phyloP scores from a whole-genome alignment of 2,329 filamentous ascomycete genomes.

The Aureobasidium sp. region DNA sequence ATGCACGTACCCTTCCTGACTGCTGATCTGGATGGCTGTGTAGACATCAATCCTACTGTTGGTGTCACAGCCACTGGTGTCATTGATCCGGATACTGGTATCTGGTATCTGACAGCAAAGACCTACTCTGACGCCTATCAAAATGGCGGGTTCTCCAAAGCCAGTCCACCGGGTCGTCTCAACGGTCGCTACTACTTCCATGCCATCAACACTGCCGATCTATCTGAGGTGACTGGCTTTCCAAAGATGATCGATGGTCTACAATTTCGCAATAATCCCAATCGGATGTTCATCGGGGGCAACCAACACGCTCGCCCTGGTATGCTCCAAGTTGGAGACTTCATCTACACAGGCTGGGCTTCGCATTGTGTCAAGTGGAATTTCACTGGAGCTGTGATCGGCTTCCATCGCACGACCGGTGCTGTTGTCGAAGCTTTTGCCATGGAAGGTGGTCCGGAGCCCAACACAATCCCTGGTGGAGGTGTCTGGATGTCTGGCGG shows the following conservation, averaged over 20 bases:
- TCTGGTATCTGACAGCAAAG: constrained; percentile 45
- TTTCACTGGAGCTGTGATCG: constrained; percentile 45
- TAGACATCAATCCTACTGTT: constrained; percentile 42
- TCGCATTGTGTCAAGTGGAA: constrained; percentile 49
- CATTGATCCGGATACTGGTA: constrained; percentile 45
- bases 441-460: constrained; percentile 37
- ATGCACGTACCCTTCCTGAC: constrained; percentile 45
- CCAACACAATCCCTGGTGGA: constrained; percentile 34
- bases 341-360: constrained; percentile 44
- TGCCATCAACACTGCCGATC: constrained; percentile 40
- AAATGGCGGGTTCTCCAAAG: constrained; percentile 20
- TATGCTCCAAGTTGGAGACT: constrained; percentile 41
- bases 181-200: constrained; percentile 42
- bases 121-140: constrained; percentile 40
- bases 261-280: constrained; percentile 40
- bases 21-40: constrained; percentile 41
- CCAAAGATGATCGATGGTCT: constrained; percentile 39
- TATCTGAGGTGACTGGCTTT: constrained; percentile 33
- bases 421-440: constrained; percentile 39
- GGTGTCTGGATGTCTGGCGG: constrained; percentile 48
- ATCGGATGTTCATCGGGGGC: constrained; percentile 41
- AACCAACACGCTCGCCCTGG: constrained; percentile 44
- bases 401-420: constrained; percentile 43
- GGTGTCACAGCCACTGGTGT: constrained; percentile 46
- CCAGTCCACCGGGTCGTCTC: constrained; percentile 32